These are phyloP conservation scores for Fagopyrum homotropicum DNA, from an alignment of 148 eudicot genomes.

Conservation along the genomic window DNA sequence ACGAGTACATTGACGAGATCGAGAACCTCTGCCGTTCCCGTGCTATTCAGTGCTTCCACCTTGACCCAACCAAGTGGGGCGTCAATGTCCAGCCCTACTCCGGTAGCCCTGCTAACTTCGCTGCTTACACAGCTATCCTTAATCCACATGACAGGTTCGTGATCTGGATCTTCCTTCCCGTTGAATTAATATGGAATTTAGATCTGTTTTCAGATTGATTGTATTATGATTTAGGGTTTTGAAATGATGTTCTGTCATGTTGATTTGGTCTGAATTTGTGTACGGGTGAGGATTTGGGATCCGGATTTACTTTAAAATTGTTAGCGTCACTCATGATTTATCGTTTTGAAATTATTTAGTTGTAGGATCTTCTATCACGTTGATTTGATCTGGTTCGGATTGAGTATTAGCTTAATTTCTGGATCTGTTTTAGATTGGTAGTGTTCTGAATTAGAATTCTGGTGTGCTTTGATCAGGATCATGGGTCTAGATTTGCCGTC, in stretches of 20 bases:
- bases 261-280: too few species aligned
- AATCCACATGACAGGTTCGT: constrained; percentile 58
- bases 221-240: not conserved
- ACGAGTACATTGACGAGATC: constrained; percentile 69
- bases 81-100: constrained; percentile 86
- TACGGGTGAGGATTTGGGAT: too few species aligned
- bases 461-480: constrained; percentile 24
- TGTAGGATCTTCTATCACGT: not conserved
- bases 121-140: constrained; percentile 80
- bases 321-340: not conserved
- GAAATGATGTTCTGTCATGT: not conserved
- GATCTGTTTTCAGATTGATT: not conserved
- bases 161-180: not conserved
- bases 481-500: constrained; percentile 89
- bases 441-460: not conserved
- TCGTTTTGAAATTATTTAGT: too few species aligned
- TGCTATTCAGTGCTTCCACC: constrained; percentile 51
- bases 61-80: constrained; percentile 70
- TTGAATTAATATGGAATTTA: constrained; percentile 3
- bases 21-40: constrained; percentile 66
- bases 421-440: constrained; percentile 4
- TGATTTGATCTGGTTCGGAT: not conserved
- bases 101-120: constrained; percentile 75
- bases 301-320: too few species aligned
- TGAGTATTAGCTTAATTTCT: not conserved